Conservation (phyloP, 768 basidiomycete genomes). For the Amanita pseudoporphyria region DNA sequence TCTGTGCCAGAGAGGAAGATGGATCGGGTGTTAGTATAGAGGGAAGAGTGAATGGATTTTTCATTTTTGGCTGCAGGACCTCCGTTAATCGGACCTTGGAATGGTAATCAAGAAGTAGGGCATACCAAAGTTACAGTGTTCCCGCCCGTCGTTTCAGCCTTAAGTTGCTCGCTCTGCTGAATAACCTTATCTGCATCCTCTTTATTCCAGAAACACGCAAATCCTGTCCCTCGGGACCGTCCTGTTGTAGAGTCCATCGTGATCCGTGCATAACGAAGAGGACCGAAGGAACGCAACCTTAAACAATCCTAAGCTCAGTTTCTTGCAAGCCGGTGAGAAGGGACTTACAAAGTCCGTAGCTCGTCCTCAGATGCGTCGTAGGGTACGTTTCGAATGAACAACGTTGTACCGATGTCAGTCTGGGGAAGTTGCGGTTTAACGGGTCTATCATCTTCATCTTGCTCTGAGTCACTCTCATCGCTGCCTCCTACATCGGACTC, state of each 20-base stretch:
- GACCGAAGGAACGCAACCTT: conserved; percentile 89
- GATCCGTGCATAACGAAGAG: conserved; percentile 87
- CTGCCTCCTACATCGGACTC: conserved; percentile 25
- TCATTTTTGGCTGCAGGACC: conserved; percentile 36
- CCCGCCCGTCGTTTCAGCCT: conserved; percentile 49
- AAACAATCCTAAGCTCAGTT: conserved; percentile 2
- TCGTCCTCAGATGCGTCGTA: conserved; percentile 93
- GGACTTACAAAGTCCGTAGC: conserved; percentile 65
- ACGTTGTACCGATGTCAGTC: conserved; percentile 81
- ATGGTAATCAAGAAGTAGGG: too few relatives aligned
- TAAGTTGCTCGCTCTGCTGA: conserved; percentile 66
- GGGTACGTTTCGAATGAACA: conserved; percentile 91
- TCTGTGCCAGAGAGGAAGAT: conserved; percentile 71
- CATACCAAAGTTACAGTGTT: conserved; percentile 14
- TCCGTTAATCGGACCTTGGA: background rate
- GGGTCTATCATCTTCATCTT: conserved; percentile 31
- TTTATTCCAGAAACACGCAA: conserved; percentile 94
- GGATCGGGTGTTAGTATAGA: conserved; percentile 94
- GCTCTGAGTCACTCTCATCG: conserved; percentile 31
- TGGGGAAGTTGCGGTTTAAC: conserved; percentile 65
- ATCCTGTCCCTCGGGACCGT: conserved; percentile 90
- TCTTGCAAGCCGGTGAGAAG: background rate
- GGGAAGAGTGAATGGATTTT: conserved; percentile 80
- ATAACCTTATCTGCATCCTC: conserved; percentile 83
- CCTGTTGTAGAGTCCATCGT: conserved; percentile 77